Evolutionary conservation across 2,329 filamentous ascomycete species (phyloP).

Genomic region (Aspergillus pseudoterreus): DNA sequence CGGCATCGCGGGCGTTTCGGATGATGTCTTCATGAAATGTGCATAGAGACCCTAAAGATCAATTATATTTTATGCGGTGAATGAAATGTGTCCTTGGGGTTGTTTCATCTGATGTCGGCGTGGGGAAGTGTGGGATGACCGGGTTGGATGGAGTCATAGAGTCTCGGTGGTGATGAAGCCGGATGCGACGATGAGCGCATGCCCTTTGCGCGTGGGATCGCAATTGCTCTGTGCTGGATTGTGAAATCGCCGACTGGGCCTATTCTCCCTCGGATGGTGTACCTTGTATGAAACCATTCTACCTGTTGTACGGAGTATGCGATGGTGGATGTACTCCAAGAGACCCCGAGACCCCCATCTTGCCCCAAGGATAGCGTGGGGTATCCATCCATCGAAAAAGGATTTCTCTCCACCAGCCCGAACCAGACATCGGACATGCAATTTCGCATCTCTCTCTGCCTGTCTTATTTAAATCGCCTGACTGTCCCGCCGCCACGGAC

Average conservation of each 20-base stretch:
- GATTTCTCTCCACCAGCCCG: not conserved
- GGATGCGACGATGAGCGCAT: too few relatives aligned
- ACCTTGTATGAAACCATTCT: too few relatives aligned
- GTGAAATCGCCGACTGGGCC: too few relatives aligned
- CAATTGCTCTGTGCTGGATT: too few relatives aligned
- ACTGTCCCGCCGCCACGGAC: not conserved
- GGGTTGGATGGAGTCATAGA: too few relatives aligned
- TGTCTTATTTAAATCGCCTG: conserved; percentile 2
- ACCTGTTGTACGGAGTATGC: too few relatives aligned
- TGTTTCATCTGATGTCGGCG: not conserved
- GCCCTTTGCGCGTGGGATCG: too few relatives aligned
- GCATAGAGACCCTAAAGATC: not conserved
- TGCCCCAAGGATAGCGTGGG: conserved; percentile 7
- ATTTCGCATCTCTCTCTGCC: not conserved
- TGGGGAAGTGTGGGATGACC: not conserved
- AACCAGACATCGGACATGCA: not conserved
- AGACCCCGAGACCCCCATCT: conserved; percentile 7
- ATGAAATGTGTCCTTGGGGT: too few relatives aligned
- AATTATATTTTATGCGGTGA: not conserved
- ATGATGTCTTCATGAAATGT: conserved; percentile 3
- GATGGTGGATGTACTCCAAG: not conserved
- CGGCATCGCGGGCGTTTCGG: conserved; percentile 30
- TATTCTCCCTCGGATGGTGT: too few relatives aligned
- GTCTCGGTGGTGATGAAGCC: too few relatives aligned
- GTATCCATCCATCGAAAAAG: not conserved